Evolutionary conservation across 106 monocot species (phyloP).

Genomic region (Allium cepa): DNA sequence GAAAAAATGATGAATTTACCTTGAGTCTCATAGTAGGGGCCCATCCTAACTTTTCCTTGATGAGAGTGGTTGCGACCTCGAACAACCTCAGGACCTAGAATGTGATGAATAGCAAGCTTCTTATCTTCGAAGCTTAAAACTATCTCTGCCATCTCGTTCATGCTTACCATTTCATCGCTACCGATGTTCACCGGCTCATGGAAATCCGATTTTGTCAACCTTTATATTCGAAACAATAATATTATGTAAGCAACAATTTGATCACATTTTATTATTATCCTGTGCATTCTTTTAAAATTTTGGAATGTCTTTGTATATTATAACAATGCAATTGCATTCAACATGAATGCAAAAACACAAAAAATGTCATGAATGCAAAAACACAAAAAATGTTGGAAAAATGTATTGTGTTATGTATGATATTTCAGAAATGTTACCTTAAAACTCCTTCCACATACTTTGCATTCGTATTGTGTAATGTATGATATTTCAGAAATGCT

Average conservation of each 20-base stretch:
- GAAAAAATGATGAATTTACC: constrained; percentile 10
- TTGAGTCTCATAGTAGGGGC: constrained; percentile 88
- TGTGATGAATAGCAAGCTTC: constrained; percentile 89
- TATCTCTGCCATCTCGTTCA: constrained; percentile 94
- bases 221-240: background rate
- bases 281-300: too few relatives aligned
- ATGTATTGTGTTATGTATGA: too few relatives aligned
- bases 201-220: constrained; percentile 87
- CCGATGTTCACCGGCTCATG: constrained; percentile 85
- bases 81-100: constrained; percentile 97
- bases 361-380: too few relatives aligned
- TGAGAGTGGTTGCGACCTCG: constrained; percentile 87
- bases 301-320: too few relatives aligned
- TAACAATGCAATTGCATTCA: too few relatives aligned
- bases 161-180: constrained; percentile 96
- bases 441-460: constrained; percentile 90
- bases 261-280: too few relatives aligned
- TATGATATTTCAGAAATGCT: too few relatives aligned
- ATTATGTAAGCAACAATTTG: background rate
- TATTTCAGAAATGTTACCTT: constrained; percentile 27
- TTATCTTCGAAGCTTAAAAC: constrained; percentile 82
- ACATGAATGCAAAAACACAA: too few relatives aligned
- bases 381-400: too few relatives aligned
- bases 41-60: constrained; percentile 93
- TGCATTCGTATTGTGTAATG: too few relatives aligned